Evolutionary conservation across 2,329 filamentous ascomycete genomes (phyloP).

Genomic region (Aspergillus versicolor): DNA sequence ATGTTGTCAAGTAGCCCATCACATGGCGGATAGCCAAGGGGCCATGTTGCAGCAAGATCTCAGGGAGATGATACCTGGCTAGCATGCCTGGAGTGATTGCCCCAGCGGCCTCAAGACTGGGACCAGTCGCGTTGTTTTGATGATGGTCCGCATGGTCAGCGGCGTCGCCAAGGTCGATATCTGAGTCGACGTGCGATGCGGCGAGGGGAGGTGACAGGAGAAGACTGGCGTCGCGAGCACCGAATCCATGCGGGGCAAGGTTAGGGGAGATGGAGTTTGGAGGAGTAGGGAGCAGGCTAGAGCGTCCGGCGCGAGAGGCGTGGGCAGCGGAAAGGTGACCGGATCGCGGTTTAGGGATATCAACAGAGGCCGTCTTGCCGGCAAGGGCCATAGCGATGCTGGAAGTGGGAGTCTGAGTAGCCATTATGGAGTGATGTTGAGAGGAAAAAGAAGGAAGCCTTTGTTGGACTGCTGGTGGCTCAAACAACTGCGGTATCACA

Average conservation of each 20-base stretch:
- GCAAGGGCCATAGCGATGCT: constrained; percentile 52
- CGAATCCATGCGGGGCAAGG: constrained; percentile 77
- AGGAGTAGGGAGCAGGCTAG: constrained; percentile 71
- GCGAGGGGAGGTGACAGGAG: constrained; percentile 44
- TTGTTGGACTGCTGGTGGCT: constrained; percentile 17
- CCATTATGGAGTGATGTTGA: constrained; percentile 44
- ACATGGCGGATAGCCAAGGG: constrained; percentile 92
- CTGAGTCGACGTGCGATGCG: constrained; percentile 68
- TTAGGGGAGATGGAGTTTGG: constrained; percentile 93
- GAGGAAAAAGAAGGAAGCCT: constrained; percentile 2
- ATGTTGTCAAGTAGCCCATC: constrained; percentile 90
- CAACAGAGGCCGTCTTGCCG: constrained; percentile 50
- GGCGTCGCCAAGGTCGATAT: constrained; percentile 78
- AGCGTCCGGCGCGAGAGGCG: constrained; percentile 33
- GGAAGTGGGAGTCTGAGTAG: constrained; percentile 41
- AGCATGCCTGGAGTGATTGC: constrained; percentile 82
- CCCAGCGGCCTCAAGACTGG: constrained; percentile 69
- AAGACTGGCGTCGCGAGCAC: constrained; percentile 54
- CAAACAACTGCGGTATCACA: constrained; percentile 17
- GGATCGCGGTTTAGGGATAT: constrained; percentile 47
- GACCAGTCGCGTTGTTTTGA: constrained; percentile 46
- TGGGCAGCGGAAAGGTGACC: constrained; percentile 28
- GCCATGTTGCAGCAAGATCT: constrained; percentile 84
- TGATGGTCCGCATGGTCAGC: constrained; percentile 52
- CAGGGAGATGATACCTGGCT: constrained; percentile 84